Conservation (phyloP, 495 filamentous ascomycete genomes). For the Penicillium maclennaniae region DNA sequence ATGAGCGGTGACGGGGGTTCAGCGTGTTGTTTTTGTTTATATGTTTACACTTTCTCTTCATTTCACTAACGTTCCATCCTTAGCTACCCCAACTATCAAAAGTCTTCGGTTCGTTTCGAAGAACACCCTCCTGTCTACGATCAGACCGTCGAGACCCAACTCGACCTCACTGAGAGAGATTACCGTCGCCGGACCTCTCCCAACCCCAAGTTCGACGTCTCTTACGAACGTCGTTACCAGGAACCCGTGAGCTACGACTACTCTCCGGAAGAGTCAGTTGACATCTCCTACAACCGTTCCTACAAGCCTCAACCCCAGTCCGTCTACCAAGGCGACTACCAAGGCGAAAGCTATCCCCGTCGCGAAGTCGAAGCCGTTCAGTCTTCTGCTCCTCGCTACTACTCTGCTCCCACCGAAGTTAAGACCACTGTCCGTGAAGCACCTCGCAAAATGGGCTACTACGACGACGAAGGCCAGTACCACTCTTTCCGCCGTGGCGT, state of each 20-base stretch:
- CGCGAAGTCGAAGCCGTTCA: constrained; percentile 50
- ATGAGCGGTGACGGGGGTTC: constrained; percentile 29
- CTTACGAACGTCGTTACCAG: constrained; percentile 49
- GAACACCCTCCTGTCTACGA: constrained; percentile 48
- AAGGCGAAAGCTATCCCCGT: constrained; percentile 25
- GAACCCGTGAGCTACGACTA: constrained; percentile 30
- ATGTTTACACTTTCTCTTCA: constrained; percentile 21
- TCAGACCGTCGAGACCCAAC: constrained; percentile 50
- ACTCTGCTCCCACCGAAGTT: constrained; percentile 35
- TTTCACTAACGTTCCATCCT: constrained; percentile 21
- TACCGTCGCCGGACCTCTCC: constrained; percentile 77
- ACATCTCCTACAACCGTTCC: constrained; percentile 31
- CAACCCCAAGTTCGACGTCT: constrained; percentile 60
- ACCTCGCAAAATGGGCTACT: constrained; percentile 89
- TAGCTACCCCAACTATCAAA: constrained; percentile 50
- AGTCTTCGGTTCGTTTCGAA: constrained; percentile 55
- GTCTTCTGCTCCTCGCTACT: constrained; percentile 40
- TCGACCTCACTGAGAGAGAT: constrained; percentile 82
- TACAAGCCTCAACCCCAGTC: constrained; percentile 27
- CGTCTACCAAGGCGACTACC: constrained; percentile 14
- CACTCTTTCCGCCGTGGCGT: constrained; percentile 89
- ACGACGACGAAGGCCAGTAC: constrained; percentile 96
- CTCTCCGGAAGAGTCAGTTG: constrained; percentile 20
- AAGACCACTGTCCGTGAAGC: constrained; percentile 39
- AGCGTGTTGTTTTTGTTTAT: constrained; percentile 30